These are phyloP conservation scores for Xylaria grammica DNA, from an alignment of 495 filamentous ascomycete genomes.

Conservation along the genomic window DNA sequence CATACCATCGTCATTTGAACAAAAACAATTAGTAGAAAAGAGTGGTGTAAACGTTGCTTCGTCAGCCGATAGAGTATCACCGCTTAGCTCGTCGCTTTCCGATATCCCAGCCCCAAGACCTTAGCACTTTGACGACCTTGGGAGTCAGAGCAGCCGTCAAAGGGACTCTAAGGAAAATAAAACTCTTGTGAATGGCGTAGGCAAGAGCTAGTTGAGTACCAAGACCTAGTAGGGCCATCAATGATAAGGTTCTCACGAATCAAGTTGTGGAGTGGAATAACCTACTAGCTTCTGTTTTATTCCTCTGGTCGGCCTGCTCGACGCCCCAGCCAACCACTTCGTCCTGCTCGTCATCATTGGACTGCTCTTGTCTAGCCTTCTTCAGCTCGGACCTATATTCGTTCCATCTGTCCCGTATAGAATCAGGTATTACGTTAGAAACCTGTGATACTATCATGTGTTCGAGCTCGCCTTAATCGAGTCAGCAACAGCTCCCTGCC, in stretches of 20 bases:
- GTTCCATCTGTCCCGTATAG: constrained; percentile 50
- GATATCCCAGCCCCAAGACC: constrained; percentile 78
- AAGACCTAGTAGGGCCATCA: constrained; percentile 44
- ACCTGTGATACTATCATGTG: constrained; percentile 54
- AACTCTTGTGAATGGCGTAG: constrained; percentile 97
- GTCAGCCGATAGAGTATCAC: background rate
- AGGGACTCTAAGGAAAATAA: constrained; percentile 93
- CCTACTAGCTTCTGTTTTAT: constrained; percentile 61
- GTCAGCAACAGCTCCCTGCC: constrained; percentile 43
- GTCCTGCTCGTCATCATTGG: constrained; percentile 40
- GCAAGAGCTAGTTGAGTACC: constrained; percentile 89
- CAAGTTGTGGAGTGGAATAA: constrained; percentile 13
- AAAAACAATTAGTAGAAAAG: background rate
- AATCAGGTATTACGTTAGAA: constrained; percentile 55
- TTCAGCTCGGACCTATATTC: constrained; percentile 46
- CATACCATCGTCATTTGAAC: background rate
- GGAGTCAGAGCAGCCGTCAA: constrained; percentile 88
- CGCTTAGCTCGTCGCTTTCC: constrained; percentile 51
- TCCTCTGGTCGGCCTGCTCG: constrained; percentile 53
- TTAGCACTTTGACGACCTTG: constrained; percentile 84
- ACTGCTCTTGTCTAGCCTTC: constrained; percentile 35
- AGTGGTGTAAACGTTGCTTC: background rate
- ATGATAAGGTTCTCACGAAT: constrained; percentile 12
- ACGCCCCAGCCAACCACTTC: constrained; percentile 58
- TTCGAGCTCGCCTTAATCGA: constrained; percentile 51